Percentiles rank a stretch among this genome's conserved stretches.
phyloP scores from a whole-genome alignment of 2,329 filamentous ascomycete genomes.

The Macroventuria anomochaeta region DNA sequence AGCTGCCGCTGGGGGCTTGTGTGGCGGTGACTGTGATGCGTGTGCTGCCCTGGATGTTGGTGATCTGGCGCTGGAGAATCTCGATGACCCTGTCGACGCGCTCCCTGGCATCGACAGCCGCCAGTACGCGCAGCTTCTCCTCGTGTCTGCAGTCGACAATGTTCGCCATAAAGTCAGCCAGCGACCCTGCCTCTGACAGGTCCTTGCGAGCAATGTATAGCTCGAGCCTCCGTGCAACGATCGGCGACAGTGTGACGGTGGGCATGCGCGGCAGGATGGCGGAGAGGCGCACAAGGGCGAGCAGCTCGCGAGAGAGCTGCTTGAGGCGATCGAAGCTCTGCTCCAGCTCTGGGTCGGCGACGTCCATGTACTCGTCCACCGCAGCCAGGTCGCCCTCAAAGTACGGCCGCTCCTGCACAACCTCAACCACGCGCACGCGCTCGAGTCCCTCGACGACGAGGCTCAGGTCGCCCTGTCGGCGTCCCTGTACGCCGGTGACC shows the following conservation, averaged over 20 bases:
- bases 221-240: constrained; percentile 86
- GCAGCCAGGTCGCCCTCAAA: constrained; percentile 82
- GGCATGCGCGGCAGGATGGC: constrained; percentile 78
- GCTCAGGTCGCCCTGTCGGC: constrained; percentile 67
- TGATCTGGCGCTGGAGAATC: constrained; percentile 81
- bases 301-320: constrained; percentile 81
- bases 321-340: constrained; percentile 82
- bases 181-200: constrained; percentile 77
- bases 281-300: constrained; percentile 82
- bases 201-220: constrained; percentile 85
- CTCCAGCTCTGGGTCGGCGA: constrained; percentile 61
- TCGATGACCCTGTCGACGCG: constrained; percentile 83
- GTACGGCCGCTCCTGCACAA: constrained; percentile 80
- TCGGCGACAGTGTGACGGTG: constrained; percentile 72
- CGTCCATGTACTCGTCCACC: constrained; percentile 67
- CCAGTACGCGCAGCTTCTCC: constrained; percentile 86
- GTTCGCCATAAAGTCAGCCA: constrained; percentile 97
- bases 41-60: constrained; percentile 83
- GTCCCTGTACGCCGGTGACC: constrained; percentile 57
- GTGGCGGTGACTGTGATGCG: constrained; percentile 81
- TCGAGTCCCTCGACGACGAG: constrained; percentile 85
- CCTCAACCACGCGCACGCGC: constrained; percentile 75
- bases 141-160: constrained; percentile 86
- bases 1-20: constrained; percentile 55
- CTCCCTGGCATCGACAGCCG: constrained; percentile 78